Percentiles rank a stretch among this genome's conserved stretches.
These are phyloP conservation scores for Mortierella sp. DNA, from an alignment of 371 early-diverging fungal genomes.

Conservation along the genomic window DNA sequence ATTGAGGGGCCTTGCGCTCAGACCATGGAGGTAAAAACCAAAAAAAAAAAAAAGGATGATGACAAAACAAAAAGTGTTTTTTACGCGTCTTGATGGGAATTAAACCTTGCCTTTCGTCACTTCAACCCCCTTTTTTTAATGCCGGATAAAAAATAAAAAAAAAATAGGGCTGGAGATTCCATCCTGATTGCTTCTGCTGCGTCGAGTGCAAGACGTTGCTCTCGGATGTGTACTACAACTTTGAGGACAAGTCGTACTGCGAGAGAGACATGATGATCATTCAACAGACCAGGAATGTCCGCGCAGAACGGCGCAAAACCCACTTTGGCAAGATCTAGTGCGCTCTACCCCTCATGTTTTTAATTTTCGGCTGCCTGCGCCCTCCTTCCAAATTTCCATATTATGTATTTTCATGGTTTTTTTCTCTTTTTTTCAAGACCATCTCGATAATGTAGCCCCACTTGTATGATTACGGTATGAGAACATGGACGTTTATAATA, in stretches of 20 bases:
- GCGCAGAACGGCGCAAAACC: constrained; percentile 77
- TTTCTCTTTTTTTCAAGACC: too few relatives aligned
- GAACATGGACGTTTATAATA: too few relatives aligned
- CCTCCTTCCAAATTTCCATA: too few relatives aligned
- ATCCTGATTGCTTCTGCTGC: constrained; percentile 70
- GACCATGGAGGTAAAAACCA: constrained; percentile 67
- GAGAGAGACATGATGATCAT: constrained; percentile 78
- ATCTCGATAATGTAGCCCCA: too few relatives aligned
- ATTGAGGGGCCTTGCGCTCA: constrained; percentile 90
- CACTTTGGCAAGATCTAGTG: constrained; percentile 37
- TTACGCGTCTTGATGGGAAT: background rate
- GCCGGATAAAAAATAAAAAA: background rate
- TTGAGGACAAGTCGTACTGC: constrained; percentile 79
- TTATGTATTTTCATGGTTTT: too few relatives aligned
- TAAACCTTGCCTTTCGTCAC: too few relatives aligned
- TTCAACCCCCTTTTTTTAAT: too few relatives aligned
- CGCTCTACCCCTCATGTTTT: too few relatives aligned
- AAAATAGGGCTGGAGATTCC: constrained; percentile 63
- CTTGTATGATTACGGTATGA: too few relatives aligned
- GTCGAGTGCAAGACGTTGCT: constrained; percentile 68
- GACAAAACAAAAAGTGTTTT: background rate
- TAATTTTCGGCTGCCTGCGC: too few relatives aligned
- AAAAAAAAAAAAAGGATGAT: background rate
- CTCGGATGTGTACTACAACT: constrained; percentile 83
- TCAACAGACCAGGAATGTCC: constrained; percentile 67